Conservation (phyloP, 768 basidiomycete genomes). For the Trametopsis cervina region DNA sequence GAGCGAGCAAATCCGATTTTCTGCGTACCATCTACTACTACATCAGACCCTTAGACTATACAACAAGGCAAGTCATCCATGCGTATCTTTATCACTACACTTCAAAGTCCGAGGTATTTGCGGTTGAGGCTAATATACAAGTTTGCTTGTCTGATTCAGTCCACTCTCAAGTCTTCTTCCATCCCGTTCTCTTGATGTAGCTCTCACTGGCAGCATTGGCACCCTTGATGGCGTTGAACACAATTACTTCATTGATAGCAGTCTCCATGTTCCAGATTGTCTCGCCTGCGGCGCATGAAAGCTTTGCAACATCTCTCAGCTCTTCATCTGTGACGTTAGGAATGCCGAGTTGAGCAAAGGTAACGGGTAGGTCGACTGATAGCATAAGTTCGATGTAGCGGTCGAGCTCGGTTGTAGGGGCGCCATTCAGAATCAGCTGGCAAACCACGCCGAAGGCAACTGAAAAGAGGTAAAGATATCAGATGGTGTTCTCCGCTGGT, state of each 20-base stretch:
- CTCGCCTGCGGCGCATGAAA: conserved; percentile 22
- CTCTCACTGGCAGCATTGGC: conserved; percentile 21
- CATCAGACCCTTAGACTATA: too few species aligned
- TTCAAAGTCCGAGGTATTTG: too few species aligned
- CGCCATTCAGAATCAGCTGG: conserved; percentile 24
- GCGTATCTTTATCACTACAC: too few species aligned
- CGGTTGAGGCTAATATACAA: too few species aligned
- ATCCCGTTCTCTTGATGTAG: conserved; percentile 19
- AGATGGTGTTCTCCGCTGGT: neutral
- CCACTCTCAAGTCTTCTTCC: too few species aligned
- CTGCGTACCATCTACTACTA: too few species aligned
- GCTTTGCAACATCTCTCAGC: conserved; percentile 20
- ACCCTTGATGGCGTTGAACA: conserved; percentile 23
- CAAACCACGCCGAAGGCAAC: conserved; percentile 25
- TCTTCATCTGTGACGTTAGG: conserved; percentile 23
- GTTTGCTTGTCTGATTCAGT: too few species aligned
- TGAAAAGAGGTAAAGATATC: neutral
- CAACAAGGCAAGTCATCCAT: too few species aligned
- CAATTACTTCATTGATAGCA: conserved; percentile 22
- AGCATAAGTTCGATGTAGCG: conserved; percentile 25
- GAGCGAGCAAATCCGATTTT: too few species aligned
- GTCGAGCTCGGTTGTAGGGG: conserved; percentile 19
- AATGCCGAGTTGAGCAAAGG: conserved; percentile 24
- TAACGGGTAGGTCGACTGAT: conserved; percentile 25
- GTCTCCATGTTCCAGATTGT: conserved; percentile 27